Conservation (phyloP, 192 early-diverging fungal species). For the Kickxella alabastrina region DNA sequence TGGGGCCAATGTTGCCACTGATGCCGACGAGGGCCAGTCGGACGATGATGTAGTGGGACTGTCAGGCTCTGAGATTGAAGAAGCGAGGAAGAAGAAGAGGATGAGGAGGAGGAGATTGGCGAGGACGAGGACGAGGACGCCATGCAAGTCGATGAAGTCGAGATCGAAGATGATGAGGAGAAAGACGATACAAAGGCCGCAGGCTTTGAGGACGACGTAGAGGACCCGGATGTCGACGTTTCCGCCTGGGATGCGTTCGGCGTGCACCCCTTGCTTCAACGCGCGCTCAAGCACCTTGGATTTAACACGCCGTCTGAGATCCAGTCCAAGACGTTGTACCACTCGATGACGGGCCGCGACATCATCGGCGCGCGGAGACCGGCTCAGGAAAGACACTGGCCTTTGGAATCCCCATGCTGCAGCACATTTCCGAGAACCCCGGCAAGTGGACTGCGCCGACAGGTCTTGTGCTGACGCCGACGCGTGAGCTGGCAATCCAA, state of each 20-base stretch:
- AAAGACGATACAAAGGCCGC: constrained; percentile 6
- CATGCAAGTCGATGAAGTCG: constrained; percentile 9
- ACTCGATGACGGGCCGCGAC: constrained; percentile 72
- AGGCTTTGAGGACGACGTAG: constrained; percentile 14
- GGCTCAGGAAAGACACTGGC: constrained; percentile 95
- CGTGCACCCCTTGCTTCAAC: constrained; percentile 55
- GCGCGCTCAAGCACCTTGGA: constrained; percentile 65
- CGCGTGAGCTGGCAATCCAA: constrained; percentile 94
- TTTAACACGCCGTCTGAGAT: constrained; percentile 84
- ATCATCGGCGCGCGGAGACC: constrained; percentile 90
- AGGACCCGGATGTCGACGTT: constrained; percentile 55
- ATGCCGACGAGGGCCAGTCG: constrained; percentile 10
- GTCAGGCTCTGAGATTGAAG: not conserved
- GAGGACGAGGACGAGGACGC: constrained; percentile 10
- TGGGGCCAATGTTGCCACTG: not conserved
- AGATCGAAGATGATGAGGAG: constrained; percentile 11
- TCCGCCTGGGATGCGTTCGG: constrained; percentile 70
- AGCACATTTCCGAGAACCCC: constrained; percentile 56
- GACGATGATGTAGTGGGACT: constrained; percentile 13
- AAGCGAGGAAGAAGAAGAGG: constrained; percentile 2
- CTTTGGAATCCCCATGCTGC: constrained; percentile 90
- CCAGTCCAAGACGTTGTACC: constrained; percentile 70
- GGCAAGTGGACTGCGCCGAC: constrained; percentile 23
- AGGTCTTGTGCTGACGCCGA: constrained; percentile 85
- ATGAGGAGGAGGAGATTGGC: constrained; percentile 25